Conservation (phyloP, 2,329 filamentous ascomycete species). For the Fusarium nanum region DNA sequence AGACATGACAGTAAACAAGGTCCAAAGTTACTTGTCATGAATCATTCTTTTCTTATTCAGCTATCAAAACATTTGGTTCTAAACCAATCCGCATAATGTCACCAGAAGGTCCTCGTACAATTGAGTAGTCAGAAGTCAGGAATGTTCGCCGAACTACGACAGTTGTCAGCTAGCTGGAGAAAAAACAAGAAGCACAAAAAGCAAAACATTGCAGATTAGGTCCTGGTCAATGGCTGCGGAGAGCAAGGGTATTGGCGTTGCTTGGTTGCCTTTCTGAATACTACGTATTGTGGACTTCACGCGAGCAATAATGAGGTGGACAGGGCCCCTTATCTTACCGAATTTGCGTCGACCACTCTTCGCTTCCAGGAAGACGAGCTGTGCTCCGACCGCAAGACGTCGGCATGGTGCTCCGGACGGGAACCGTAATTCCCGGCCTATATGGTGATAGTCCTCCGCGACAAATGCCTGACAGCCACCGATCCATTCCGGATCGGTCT, state of each 20-base stretch:
- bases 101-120: background rate
- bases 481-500: slow-evolving; percentile 25
- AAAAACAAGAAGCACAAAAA: slow-evolving; percentile 28
- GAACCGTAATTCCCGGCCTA: slow-evolving; percentile 12
- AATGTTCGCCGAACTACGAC: background rate
- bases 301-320: background rate
- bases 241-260: slow-evolving; percentile 5
- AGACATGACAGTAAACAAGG: background rate
- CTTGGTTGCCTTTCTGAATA: background rate
- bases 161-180: background rate
- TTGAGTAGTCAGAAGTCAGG: background rate
- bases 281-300: background rate
- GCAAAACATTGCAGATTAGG: slow-evolving; percentile 5
- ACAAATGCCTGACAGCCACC: slow-evolving; percentile 17
- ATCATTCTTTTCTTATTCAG: background rate
- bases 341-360: background rate
- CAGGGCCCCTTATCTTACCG: background rate
- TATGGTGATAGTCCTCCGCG: slow-evolving; percentile 13
- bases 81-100: no score
- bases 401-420: slow-evolving; percentile 10
- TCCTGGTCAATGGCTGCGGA: background rate
- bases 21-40: background rate
- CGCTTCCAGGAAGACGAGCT: slow-evolving; percentile 3
- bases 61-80: background rate
- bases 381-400: slow-evolving; percentile 13